phyloP scores from a whole-genome alignment of 164 flowering plant genomes.

The Chimonanthus salicifolius region DNA sequence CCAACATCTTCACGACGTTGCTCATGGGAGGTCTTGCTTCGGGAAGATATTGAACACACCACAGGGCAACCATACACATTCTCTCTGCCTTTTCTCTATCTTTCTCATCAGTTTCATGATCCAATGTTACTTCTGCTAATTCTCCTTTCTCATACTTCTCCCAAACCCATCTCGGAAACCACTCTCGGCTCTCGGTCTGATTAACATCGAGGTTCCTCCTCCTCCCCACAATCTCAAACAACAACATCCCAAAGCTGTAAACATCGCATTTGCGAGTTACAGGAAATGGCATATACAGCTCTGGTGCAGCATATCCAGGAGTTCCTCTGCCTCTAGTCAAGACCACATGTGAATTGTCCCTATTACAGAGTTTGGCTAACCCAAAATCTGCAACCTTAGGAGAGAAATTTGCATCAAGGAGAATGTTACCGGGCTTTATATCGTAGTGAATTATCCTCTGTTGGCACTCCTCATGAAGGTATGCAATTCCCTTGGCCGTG shows the following conservation, averaged over 20 bases:
- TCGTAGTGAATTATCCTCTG: slow-evolving; percentile 33
- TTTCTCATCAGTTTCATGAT: not conserved
- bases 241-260: slow-evolving; percentile 9
- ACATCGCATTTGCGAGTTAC: slow-evolving; percentile 8
- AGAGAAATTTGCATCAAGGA: slow-evolving; percentile 16
- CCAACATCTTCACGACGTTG: slow-evolving; percentile 6
- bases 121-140: not conserved
- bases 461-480: slow-evolving; percentile 30
- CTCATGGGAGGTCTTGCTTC: not conserved
- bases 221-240: slow-evolving; percentile 4
- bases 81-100: not conserved
- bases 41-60: not conserved
- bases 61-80: not conserved
- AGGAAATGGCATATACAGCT: not conserved
- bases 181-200: not conserved
- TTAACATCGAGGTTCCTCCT: not conserved
- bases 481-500: slow-evolving; percentile 31
- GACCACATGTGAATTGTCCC: not conserved
- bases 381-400: slow-evolving; percentile 40
- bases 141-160: slow-evolving; percentile 2
- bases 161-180: slow-evolving; percentile 1
- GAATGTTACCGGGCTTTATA: slow-evolving; percentile 32
- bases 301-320: slow-evolving; percentile 9
- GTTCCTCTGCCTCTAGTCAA: not conserved
- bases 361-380: slow-evolving; percentile 11